Conservation (phyloP, 306 rosid species). For the Acacia acuminata region DNA sequence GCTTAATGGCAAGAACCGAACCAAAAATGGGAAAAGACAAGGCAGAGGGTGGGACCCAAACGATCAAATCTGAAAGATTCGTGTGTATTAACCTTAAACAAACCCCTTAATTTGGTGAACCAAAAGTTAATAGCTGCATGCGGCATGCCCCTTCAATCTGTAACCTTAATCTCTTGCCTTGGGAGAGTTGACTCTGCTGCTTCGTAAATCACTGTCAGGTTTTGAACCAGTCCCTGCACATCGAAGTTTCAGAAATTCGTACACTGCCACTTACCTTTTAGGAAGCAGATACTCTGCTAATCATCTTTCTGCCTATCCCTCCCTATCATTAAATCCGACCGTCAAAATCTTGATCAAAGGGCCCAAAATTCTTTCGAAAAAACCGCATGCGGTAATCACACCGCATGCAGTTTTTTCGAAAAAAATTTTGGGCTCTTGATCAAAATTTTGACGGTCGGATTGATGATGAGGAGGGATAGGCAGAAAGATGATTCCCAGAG, state of each 20-base stretch:
- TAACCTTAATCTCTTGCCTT: background rate
- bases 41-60: background rate
- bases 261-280: background rate
- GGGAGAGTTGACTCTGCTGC: conserved; percentile 9
- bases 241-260: background rate
- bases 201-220: conserved; percentile 24
- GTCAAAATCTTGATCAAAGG: no score
- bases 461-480: no score
- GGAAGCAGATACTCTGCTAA: no score
- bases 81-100: background rate
- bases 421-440: no score
- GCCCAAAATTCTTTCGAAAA: no score
- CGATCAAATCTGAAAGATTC: background rate
- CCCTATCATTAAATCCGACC: no score
- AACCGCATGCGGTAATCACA: no score
- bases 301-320: no score
- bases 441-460: no score
- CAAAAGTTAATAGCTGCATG: background rate
- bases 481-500: no score
- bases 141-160: background rate
- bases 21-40: background rate
- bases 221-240: background rate
- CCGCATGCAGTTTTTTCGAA: no score
- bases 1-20: background rate
- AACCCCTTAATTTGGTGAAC: background rate